Conservation (phyloP, 2,329 filamentous ascomycete species). For the Botrytis galanthina region DNA sequence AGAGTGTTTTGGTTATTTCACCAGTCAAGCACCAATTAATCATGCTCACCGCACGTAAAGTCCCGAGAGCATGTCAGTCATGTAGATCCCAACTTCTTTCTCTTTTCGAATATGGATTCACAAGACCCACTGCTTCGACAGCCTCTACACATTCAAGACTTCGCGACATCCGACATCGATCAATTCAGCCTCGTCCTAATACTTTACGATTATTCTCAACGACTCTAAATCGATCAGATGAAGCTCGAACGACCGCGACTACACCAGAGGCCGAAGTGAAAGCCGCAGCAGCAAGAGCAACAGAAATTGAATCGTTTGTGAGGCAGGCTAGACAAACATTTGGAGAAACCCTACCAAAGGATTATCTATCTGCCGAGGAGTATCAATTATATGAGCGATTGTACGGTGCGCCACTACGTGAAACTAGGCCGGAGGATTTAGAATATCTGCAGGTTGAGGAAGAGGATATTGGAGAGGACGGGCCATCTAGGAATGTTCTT, state of each 20-base stretch:
- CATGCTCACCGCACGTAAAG: conserved; percentile 36
- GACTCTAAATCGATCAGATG: conserved; percentile 22
- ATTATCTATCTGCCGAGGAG: conserved; percentile 67
- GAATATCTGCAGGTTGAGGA: conserved; percentile 40
- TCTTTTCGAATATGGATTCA: conserved; percentile 40
- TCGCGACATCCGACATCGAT: conserved; percentile 22
- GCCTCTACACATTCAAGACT: conserved; percentile 14
- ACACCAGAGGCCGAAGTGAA: not conserved
- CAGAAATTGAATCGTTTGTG: conserved; percentile 60
- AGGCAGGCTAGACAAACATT: conserved; percentile 71
- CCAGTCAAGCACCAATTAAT: not conserved
- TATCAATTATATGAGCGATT: conserved; percentile 73
- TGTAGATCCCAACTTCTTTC: conserved; percentile 39
- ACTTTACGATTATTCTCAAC: conserved; percentile 29
- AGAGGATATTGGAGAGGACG: conserved; percentile 51
- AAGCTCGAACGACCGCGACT: not conserved
- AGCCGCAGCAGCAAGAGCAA: not conserved
- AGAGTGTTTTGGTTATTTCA: not conserved
- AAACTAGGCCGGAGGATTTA: conserved; percentile 59
- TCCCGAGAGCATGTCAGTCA: conserved; percentile 37
- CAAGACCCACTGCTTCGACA: conserved; percentile 24
- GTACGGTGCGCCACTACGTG: conserved; percentile 72
- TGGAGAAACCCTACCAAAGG: conserved; percentile 72
- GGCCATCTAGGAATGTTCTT: conserved; percentile 46
- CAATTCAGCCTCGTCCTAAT: conserved; percentile 20